Evolutionary conservation across 2,329 filamentous ascomycete genomes (phyloP).

Genomic region (Botrytis byssoidea): DNA sequence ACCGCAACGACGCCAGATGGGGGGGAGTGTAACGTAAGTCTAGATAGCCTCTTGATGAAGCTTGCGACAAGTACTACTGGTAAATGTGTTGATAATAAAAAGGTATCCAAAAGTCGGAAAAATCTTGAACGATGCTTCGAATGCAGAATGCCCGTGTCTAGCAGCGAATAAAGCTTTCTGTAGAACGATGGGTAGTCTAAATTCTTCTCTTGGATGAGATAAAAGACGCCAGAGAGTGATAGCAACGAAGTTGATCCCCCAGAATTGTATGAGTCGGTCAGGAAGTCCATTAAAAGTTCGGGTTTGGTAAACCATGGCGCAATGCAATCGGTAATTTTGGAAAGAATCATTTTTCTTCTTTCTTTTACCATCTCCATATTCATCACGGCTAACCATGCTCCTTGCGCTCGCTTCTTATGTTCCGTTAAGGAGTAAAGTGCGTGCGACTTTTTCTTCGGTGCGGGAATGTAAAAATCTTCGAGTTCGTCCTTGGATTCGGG

Average conservation of each 20-base stretch:
- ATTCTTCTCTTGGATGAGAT: slow-evolving; percentile 89
- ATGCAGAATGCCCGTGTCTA: slow-evolving; percentile 83
- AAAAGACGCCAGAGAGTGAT: slow-evolving; percentile 89
- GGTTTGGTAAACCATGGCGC: slow-evolving; percentile 87
- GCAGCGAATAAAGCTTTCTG: slow-evolving; percentile 85
- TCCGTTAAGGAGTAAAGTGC: slow-evolving; percentile 62
- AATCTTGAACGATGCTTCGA: slow-evolving; percentile 93
- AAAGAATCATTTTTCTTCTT: slow-evolving; percentile 76
- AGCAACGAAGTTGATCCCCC: slow-evolving; percentile 85
- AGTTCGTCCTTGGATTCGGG: slow-evolving; percentile 66
- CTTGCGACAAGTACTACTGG: slow-evolving; percentile 88
- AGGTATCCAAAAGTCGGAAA: slow-evolving; percentile 87
- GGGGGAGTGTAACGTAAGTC: slow-evolving; percentile 82
- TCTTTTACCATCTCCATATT: slow-evolving; percentile 63
- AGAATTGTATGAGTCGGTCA: slow-evolving; percentile 88
- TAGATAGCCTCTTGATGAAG: slow-evolving; percentile 90
- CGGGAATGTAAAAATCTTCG: slow-evolving; percentile 64
- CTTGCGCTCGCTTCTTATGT: slow-evolving; percentile 78
- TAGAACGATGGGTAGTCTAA: slow-evolving; percentile 96
- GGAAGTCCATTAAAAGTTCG: slow-evolving; percentile 90
- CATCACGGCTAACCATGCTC: slow-evolving; percentile 81
- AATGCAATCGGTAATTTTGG: slow-evolving; percentile 72
- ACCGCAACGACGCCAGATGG: slow-evolving; percentile 86
- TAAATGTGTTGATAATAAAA: slow-evolving; percentile 87
- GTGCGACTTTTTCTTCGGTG: slow-evolving; percentile 67